Evolutionary conservation across 1,284 basidiomycete genomes (phyloP).

Genomic region (Neotropicomus parvogracilis): DNA sequence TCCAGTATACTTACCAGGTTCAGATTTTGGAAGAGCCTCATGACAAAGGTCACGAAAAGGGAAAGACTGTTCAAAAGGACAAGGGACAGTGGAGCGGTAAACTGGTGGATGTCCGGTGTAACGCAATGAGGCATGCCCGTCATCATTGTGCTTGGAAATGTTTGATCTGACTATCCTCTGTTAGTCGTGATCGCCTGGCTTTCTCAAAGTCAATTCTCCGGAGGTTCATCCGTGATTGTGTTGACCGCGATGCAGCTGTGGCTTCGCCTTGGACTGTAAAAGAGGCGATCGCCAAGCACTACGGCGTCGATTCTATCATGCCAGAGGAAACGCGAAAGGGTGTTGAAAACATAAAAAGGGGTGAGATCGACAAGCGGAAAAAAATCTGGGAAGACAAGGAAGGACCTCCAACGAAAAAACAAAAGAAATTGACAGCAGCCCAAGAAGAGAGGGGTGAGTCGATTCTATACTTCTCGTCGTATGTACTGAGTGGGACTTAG

Average conservation of each 20-base stretch:
- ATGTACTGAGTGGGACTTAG: conserved; percentile 23
- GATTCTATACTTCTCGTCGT: conserved; percentile 6
- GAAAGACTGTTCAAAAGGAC: conserved; percentile 50
- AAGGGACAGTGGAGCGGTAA: conserved; percentile 58
- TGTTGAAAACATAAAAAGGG: conserved; percentile 78
- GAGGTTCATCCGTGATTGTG: conserved; percentile 92
- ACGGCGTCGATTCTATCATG: conserved; percentile 82
- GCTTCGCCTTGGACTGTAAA: conserved; percentile 96
- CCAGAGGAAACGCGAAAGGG: conserved; percentile 78
- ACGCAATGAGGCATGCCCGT: conserved; percentile 70
- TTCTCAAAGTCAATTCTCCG: conserved; percentile 97
- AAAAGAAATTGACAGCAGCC: conserved; percentile 67
- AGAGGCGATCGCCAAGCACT: conserved; percentile 74
- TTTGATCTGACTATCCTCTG: conserved; percentile 5
- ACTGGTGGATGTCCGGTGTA: conserved; percentile 78
- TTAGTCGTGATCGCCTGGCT: conserved; percentile 86
- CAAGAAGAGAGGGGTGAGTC: conserved; percentile 68
- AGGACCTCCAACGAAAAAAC: conserved; percentile 72
- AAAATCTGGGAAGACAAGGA: conserved; percentile 86
- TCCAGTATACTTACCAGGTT: conserved; percentile 84
- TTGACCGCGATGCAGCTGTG: conserved; percentile 85
- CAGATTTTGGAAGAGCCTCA: conserved; percentile 78
- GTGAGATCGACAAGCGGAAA: conserved; percentile 85
- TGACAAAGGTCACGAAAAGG: conserved; percentile 61
- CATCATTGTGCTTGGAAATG: conserved; percentile 4